Conservation (phyloP, 2,329 filamentous ascomycete species). For the Pestalotiopsis sp. region DNA sequence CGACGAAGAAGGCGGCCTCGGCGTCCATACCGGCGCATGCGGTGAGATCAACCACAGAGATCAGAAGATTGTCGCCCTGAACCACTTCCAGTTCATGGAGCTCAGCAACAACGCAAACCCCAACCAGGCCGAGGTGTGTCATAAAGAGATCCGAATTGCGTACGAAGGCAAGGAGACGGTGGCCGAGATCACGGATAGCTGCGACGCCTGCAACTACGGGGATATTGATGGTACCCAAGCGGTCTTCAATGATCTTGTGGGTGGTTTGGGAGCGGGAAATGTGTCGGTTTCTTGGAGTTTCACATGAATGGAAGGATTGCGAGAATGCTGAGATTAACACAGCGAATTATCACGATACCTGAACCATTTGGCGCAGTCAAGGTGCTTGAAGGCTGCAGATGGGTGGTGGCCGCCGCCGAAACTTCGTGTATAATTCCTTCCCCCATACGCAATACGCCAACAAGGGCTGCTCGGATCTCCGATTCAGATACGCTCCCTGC, state of each 20-base stretch:
- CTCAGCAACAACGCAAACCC: constrained; percentile 5
- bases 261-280: background rate
- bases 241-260: constrained; percentile 6
- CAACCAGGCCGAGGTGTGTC: background rate
- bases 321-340: too few relatives aligned
- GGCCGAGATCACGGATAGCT: background rate
- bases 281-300: background rate
- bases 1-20: background rate
- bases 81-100: background rate
- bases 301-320: background rate
- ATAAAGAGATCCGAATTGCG: background rate
- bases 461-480: too few relatives aligned
- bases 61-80: constrained; percentile 6
- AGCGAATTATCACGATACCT: too few relatives aligned
- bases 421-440: too few relatives aligned
- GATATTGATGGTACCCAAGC: constrained; percentile 8
- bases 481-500: too few relatives aligned
- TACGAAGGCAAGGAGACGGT: background rate
- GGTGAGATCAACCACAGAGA: background rate
- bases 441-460: too few relatives aligned
- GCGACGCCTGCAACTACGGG: background rate
- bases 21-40: background rate
- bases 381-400: background rate
- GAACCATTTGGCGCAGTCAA: too few relatives aligned
- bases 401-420: too few relatives aligned